Evolutionary conservation across 1,284 basidiomycete species (phyloP).

Genomic region (Leucoagaricus sp.): DNA sequence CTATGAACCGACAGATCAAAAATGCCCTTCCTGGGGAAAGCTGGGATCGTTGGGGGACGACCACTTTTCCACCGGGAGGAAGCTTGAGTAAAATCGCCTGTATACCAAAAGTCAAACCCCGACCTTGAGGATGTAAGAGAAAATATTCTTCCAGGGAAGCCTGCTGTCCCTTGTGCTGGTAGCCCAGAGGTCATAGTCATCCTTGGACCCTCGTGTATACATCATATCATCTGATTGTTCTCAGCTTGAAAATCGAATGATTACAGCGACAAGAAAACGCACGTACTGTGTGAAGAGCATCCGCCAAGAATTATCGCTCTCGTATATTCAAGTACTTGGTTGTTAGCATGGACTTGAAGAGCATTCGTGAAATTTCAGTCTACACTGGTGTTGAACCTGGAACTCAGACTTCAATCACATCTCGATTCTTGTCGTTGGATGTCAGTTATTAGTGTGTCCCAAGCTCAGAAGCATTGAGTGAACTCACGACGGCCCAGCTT

Average conservation of each 20-base stretch:
- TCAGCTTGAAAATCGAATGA: too few species aligned
- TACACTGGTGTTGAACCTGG: conserved; percentile 8
- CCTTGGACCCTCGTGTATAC: conserved; percentile 10
- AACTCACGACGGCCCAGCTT: conserved; percentile 26
- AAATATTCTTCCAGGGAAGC: conserved; percentile 1
- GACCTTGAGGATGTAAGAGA: conserved; percentile 2
- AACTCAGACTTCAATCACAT: conserved; percentile 16
- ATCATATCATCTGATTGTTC: conserved; percentile 10
- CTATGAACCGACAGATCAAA: conserved; percentile 12
- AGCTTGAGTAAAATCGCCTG: background rate
- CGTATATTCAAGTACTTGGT: conserved; percentile 14
- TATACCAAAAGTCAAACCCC: too few species aligned
- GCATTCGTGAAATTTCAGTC: conserved; percentile 22
- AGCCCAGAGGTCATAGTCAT: conserved; percentile 12
- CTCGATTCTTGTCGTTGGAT: conserved; percentile 16
- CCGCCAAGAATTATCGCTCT: conserved; percentile 29
- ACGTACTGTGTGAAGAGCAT: conserved; percentile 29
- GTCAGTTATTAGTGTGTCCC: background rate
- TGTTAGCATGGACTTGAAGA: conserved; percentile 17
- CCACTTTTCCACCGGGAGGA: background rate
- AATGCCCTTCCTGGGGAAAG: background rate
- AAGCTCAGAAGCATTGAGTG: background rate
- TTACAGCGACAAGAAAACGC: too few species aligned
- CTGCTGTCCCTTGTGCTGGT: background rate
- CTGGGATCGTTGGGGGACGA: background rate